Evolutionary conservation across 306 rosid species (phyloP), one percentile per base, ranked within the genome.

Genomic region (Pterocarpus santalinus): DNA sequence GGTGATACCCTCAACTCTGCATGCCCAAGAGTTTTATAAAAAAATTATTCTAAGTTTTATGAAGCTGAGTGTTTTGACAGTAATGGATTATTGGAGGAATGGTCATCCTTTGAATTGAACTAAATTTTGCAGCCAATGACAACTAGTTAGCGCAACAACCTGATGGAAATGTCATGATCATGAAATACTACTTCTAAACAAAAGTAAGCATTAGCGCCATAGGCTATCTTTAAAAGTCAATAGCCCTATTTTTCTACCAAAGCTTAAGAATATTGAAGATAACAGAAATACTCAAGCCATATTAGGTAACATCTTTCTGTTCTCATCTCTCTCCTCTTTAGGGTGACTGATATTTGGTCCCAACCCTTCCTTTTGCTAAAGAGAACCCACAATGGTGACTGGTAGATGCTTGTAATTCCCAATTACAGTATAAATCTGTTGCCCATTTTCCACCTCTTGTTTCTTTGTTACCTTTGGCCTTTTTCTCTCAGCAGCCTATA

Each of bases 361-460:
- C 86, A 82, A 69, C 76, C 83, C 72, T 79, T 66, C 78, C 80
- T 79, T 83, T 84, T 53, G 86, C 69, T 77, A 81, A 77, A 87
- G 81, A 82, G 75, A 87, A 60, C 87, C 83, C 83, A 63, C 77
- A 68, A 80, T 77, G 84, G 84, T 76, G 75, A 88, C 34, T 85
- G 80, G 73, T 77, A 62, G 79, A 88, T 85, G 77, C 82, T 79
- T 76, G 72, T 73, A 67, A 85, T 85, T 85, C 72, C 87, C 70
- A 83, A 62, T 73, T 71, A 35, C 73, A 56, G 80, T 47, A 85
- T 80, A 77, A 67, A 55, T 44, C 72, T 77, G 63, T 58, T 72
- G 64, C 77, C 79, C 65, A 76, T 68, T 82, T 80, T 69, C 39
- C 34, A 3, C 61, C 53, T 65, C 84, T 78, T 73, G 86, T 81